These are phyloP conservation scores for Cymodocea nodosa DNA, from an alignment of 116 monocot species.

Conservation along the genomic window DNA sequence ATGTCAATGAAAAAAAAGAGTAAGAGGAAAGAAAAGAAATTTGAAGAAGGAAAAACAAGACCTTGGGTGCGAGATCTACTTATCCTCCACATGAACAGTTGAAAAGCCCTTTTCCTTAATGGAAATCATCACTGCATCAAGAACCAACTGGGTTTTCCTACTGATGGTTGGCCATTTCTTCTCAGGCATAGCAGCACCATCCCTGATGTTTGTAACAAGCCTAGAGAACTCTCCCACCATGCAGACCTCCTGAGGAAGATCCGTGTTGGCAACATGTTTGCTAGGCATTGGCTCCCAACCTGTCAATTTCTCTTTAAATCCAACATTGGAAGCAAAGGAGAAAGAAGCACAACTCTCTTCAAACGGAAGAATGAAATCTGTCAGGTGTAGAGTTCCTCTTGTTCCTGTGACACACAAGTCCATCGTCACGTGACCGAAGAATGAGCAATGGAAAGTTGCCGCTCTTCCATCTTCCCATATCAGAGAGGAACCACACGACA, in stretches of 20 bases:
- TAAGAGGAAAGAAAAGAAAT: too few relatives aligned
- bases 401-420: too few relatives aligned
- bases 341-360: neutral
- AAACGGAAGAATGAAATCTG: too few relatives aligned
- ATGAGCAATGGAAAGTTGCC: too few relatives aligned
- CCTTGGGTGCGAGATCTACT: too few relatives aligned
- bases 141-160: neutral
- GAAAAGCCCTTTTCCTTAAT: too few relatives aligned
- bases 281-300: neutral
- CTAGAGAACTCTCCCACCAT: neutral
- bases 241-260: neutral
- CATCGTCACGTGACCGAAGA: too few relatives aligned
- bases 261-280: neutral
- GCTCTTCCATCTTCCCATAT: too few relatives aligned
- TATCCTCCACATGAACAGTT: too few relatives aligned
- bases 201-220: neutral
- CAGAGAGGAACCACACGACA: too few relatives aligned
- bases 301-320: neutral
- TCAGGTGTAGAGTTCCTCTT: neutral
- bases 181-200: neutral
- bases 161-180: neutral
- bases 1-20: too few relatives aligned
- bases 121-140: neutral
- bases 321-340: neutral
- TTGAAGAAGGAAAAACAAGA: too few relatives aligned